Base-by-base conservation (phyloP, 1,139 yeast genomes). In the Candida sanyaensis region DNA sequence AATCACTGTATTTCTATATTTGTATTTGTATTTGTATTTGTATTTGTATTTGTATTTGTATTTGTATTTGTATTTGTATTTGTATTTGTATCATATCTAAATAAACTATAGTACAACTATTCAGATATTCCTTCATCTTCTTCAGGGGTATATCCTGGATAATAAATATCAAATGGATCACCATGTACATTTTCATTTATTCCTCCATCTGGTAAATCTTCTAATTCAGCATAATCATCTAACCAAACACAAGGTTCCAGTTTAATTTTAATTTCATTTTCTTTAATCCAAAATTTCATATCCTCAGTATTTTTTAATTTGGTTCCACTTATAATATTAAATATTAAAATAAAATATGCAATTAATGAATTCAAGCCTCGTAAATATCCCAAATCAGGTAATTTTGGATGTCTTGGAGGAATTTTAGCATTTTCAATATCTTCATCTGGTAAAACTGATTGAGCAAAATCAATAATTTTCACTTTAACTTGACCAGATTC, bases 381-480 rank as follows among this genome's bases (percentile, higher is more conserved):
- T 42, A 92, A 69, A 64, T 90, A 95, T 1, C 99, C 99, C 54
- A 69, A 64, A 67, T 95, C 99, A 2, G 90, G 84, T 29, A 69
- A 62, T 11, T 74, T 68, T 1, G 83, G 82, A 58, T 84, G 84
- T 43, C 66, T 71, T 1, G 97, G 97, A 1, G 97, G 96, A 17
- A 68, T 56, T 23, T 44, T 46, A 10, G 50, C 47, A 36, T 75
- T 73, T 24, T 70, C 67, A 7, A 70, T 69, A 37, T 54, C 55
- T 41, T 81, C 83, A 36, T 81, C 87, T 5, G 84, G 83, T n/a
- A 92, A 87, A 24, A 90, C 86, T 59, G 96, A 88, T 61, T 93
- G 96, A 1, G 98, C 98, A 75, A 95, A 95, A 69, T 95, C 99
- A 55, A 95, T 93, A 50, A 95, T 79, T 53, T 91, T 81, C 21